phyloP scores from a whole-genome alignment of 164 flowering plant species.

The Chloranthus sessilifolius region DNA sequence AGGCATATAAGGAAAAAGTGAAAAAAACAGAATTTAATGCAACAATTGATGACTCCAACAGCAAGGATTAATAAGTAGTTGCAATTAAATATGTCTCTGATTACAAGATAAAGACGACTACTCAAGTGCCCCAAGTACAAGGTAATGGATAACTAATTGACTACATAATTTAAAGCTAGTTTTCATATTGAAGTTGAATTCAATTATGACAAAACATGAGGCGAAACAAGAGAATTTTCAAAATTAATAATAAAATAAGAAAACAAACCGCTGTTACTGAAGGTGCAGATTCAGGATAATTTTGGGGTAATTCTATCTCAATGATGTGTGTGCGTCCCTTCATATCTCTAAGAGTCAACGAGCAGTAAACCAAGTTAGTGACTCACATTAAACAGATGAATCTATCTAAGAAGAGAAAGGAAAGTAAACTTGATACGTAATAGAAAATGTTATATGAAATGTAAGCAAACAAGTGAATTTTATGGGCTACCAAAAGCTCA shows the following conservation, averaged over 20 bases:
- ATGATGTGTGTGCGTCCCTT: slow-evolving; percentile 45
- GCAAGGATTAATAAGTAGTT: background rate
- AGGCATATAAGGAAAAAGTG: background rate
- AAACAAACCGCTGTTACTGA: slow-evolving; percentile 55
- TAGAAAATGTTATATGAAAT: too few relatives aligned
- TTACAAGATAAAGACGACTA: background rate
- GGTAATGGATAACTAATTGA: background rate
- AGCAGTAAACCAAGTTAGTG: background rate
- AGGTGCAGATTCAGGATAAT: slow-evolving; percentile 60
- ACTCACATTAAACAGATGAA: background rate
- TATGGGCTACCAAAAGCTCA: too few relatives aligned
- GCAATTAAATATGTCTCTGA: background rate
- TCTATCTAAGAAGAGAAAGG: too few relatives aligned
- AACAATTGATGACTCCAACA: background rate
- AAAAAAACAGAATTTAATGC: background rate
- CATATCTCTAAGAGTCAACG: slow-evolving; percentile 40
- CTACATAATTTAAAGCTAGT: background rate
- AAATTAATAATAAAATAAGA: too few relatives aligned
- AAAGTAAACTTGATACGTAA: too few relatives aligned
- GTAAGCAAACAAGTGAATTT: too few relatives aligned
- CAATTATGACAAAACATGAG: background rate
- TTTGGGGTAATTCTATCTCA: slow-evolving; percentile 45
- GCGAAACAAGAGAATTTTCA: too few relatives aligned
- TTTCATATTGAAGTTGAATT: background rate
- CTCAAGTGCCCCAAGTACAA: background rate